Percentiles rank a stretch among this genome's conserved stretches.
Conservation (phyloP, 306 rosid genomes). For the Sechiopsis laciniata region DNA sequence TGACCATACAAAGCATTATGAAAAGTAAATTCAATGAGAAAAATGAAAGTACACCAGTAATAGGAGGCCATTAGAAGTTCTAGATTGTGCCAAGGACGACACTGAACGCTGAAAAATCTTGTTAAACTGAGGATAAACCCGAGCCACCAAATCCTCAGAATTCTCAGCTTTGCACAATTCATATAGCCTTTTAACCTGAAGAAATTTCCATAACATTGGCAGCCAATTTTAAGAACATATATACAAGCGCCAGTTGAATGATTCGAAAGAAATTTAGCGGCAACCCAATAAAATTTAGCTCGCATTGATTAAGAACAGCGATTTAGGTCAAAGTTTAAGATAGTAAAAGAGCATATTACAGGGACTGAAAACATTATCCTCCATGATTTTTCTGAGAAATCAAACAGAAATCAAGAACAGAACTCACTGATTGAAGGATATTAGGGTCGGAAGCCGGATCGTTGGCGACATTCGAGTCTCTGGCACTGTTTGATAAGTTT, state of each 20-base stretch:
- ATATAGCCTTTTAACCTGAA: slow-evolving; percentile 69
- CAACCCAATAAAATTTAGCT: neutral
- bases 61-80: slow-evolving; percentile 83
- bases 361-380: neutral
- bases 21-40: neutral
- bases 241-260: neutral
- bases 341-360: neutral
- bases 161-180: slow-evolving; percentile 65
- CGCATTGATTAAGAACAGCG: neutral
- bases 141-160: slow-evolving; percentile 71
- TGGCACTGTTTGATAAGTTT: slow-evolving; percentile 51
- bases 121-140: slow-evolving; percentile 77
- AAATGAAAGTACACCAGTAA: slow-evolving; percentile 46
- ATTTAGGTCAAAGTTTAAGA: neutral
- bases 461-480: slow-evolving; percentile 69
- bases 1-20: neutral
- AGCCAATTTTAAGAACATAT: neutral
- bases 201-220: neutral
- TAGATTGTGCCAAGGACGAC: slow-evolving; percentile 68
- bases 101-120: slow-evolving; percentile 82
- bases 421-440: slow-evolving; percentile 66
- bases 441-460: slow-evolving; percentile 83
- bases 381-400: neutral
- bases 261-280: neutral
- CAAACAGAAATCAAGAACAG: neutral